Conservation (phyloP, 1,284 basidiomycete species). For the Naganishia liquefaciens region DNA sequence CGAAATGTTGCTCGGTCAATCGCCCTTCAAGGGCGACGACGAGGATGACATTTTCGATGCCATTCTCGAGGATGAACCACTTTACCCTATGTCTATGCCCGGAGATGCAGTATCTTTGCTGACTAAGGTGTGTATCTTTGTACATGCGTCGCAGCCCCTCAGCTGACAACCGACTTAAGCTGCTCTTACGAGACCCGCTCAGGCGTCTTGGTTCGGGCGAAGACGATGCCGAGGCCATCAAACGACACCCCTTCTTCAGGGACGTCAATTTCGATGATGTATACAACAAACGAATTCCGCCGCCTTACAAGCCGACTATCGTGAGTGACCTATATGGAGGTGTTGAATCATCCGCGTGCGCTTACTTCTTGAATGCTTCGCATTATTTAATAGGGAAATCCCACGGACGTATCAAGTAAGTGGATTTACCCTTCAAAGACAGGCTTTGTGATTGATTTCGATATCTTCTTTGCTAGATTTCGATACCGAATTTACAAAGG, state of each 20-base stretch:
- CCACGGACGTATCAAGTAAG: conserved; percentile 58
- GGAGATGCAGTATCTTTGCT: conserved; percentile 93
- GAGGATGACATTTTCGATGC: conserved; percentile 99
- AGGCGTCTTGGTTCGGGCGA: conserved; percentile 93
- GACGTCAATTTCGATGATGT: conserved; percentile 97
- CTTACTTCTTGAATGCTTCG: neutral
- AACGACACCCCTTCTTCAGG: conserved; percentile 96
- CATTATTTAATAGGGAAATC: conserved; percentile 44
- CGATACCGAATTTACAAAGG: conserved; percentile 94
- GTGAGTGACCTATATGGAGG: conserved; percentile 55
- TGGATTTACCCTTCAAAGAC: neutral
- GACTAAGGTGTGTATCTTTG: conserved; percentile 69
- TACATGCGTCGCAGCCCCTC: conserved; percentile 47
- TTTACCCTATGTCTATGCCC: conserved; percentile 99
- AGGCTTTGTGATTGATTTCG: neutral
- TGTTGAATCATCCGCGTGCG: neutral
- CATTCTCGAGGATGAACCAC: conserved; percentile 94
- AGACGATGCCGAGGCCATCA: conserved; percentile 95
- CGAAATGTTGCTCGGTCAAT: conserved; percentile 98
- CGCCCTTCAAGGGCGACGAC: conserved; percentile 98
- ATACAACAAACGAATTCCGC: conserved; percentile 90
- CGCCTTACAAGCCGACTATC: conserved; percentile 95
- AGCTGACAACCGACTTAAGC: conserved; percentile 75
- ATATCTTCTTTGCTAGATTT: conserved; percentile 62
- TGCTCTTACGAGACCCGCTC: conserved; percentile 69